These are phyloP conservation scores for Pythium chondricola DNA, from an alignment of 352 stramenopile species.

Conservation along the genomic window DNA sequence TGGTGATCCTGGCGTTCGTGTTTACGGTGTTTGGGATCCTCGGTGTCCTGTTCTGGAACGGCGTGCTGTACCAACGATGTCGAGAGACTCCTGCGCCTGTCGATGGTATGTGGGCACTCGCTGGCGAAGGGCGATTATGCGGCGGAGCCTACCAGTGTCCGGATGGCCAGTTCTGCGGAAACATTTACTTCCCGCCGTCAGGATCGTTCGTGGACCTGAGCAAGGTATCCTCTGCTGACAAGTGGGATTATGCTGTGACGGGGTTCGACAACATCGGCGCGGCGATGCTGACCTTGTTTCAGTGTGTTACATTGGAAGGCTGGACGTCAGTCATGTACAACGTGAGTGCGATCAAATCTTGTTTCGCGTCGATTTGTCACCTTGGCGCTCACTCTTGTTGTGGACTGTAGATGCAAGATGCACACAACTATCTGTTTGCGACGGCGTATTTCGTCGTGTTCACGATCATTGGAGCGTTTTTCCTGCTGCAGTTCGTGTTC, in stretches of 20 bases:
- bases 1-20: slow-evolving; percentile 56
- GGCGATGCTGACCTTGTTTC: slow-evolving; percentile 83
- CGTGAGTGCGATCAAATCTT: slow-evolving; percentile 32
- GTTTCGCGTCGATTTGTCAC: no score
- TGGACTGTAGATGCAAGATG: slow-evolving; percentile 18
- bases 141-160: slow-evolving; percentile 31
- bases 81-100: slow-evolving; percentile 42
- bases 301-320: slow-evolving; percentile 85
- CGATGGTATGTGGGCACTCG: slow-evolving; percentile 29
- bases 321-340: slow-evolving; percentile 85
- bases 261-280: slow-evolving; percentile 81
- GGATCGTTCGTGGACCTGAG: slow-evolving; percentile 26
- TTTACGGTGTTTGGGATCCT: slow-evolving; percentile 75
- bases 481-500: slow-evolving; percentile 79
- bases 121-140: slow-evolving; percentile 21
- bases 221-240: slow-evolving; percentile 31
- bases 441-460: slow-evolving; percentile 74
- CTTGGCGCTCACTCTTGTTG: no score
- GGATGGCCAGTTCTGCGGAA: slow-evolving; percentile 30
- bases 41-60: slow-evolving; percentile 55
- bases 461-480: slow-evolving; percentile 76
- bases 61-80: slow-evolving; percentile 40
- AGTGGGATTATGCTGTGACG: slow-evolving; percentile 70
- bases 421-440: slow-evolving; percentile 30
- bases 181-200: slow-evolving; percentile 25